Base-by-base conservation (phyloP, 805 yeast genomes). In the Kuraishia ogatae region DNA sequence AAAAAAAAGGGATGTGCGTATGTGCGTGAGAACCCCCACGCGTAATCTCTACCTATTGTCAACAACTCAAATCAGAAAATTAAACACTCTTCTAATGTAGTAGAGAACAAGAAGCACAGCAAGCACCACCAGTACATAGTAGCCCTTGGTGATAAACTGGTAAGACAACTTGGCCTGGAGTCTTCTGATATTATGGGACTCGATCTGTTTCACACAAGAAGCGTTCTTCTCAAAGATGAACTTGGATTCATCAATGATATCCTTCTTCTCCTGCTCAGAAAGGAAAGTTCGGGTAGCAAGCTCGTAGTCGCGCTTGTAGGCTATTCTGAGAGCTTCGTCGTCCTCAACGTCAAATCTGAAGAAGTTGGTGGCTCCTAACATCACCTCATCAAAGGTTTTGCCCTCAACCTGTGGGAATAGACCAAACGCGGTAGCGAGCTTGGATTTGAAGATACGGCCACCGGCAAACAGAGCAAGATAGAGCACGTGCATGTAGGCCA, bases 401-500 rank as follows among this genome's bases (percentile, higher is more conserved):
- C 89, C 89, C 54, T 80, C 80, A 51, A 84, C 80, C 61, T 84
- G 84, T 10, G 96, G 96, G 76, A 87, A 87, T 55, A 88, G 69
- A 1, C 91, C 89, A 5, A 85, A 71, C 23, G 90, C 84, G 62
- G 78, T 81, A 53, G 84, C 74, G 28, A 89, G 69, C 19, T 83
- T 79, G 0, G 91, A 83, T 57, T 85, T 73, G 81, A 89, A 77
- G 39, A 89, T 75, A 59, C 84, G 76, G 19, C 96, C 96, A 53
- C 96, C 96, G 1, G 96, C 96, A 72, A 89, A 89, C 53, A 89
- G 76, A 0, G 94, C 96, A 64, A 89, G 71, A 69, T 89, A 89
- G 82, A 89, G 78, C 51, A 87, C 94, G 66, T 89, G 96, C 73
- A 89, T 81, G 68, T 89, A 89, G 4, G 96, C 94, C 51, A 89